A percentile compares a stretch with the other conserved stretches of the same genome.
Conservation (phyloP, 257 asterid genomes). For the Penstemon eatonii region DNA sequence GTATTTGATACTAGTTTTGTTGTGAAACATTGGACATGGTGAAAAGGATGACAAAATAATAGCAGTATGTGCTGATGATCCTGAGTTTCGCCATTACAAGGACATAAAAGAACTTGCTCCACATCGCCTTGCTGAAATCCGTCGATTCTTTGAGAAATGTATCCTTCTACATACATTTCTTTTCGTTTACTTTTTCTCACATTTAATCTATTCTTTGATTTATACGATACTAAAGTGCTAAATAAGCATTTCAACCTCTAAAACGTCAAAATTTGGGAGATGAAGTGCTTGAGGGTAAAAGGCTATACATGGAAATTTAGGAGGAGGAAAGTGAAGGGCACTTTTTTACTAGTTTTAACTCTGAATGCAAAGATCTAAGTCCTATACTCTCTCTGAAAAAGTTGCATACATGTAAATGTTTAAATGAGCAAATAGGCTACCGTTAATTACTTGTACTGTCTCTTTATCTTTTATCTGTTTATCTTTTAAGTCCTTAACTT, state of each 20-base stretch:
- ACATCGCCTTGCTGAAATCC: slow-evolving; percentile 91
- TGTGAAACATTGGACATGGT: slow-evolving; percentile 42
- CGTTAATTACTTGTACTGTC: background rate
- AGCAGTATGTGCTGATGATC: slow-evolving; percentile 94
- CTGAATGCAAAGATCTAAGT: no score
- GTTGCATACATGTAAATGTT: background rate
- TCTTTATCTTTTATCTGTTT: no score
- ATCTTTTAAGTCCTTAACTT: slow-evolving; percentile 38
- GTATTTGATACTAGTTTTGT: no score
- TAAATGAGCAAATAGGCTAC: background rate
- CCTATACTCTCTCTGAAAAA: background rate
- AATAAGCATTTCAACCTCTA: background rate
- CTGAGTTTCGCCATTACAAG: slow-evolving; percentile 67
- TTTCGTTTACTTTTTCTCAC: background rate
- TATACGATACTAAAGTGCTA: background rate
- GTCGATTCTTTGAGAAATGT: slow-evolving; percentile 95
- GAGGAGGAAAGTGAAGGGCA: no score
- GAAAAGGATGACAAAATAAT: slow-evolving; percentile 91
- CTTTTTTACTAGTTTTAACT: no score
- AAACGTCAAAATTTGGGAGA: background rate
- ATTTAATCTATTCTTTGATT: background rate
- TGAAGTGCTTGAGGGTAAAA: background rate
- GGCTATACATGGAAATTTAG: no score
- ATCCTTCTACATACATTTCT: slow-evolving; percentile 39
- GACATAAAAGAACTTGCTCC: slow-evolving; percentile 80